phyloP scores from a whole-genome alignment of 1,284 basidiomycete genomes.

The Rhodotorula sp. region DNA sequence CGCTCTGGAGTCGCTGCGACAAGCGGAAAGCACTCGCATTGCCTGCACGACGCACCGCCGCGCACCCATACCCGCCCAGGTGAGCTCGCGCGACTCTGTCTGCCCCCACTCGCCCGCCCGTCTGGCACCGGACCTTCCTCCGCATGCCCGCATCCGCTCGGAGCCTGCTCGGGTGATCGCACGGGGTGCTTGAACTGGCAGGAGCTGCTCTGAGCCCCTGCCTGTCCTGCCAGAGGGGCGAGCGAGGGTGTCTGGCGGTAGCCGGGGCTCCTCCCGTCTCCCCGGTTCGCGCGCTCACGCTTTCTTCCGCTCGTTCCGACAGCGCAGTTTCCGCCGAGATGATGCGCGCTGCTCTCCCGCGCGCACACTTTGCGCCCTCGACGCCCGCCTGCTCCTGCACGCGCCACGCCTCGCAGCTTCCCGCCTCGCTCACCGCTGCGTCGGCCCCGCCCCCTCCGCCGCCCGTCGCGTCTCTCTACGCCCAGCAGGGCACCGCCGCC shows the following conservation, averaged over 20 bases:
- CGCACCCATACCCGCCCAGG: too few species aligned
- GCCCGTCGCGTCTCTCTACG: conserved; percentile 1
- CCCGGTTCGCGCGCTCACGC: neutral
- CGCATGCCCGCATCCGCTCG: too few species aligned
- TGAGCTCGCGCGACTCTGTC: too few species aligned
- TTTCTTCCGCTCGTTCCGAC: neutral
- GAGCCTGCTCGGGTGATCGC: too few species aligned
- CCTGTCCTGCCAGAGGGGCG: too few species aligned
- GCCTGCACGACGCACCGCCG: too few species aligned
- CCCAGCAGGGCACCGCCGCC: neutral
- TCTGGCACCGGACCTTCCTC: too few species aligned
- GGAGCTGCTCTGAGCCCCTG: too few species aligned
- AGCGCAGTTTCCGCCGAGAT: neutral
- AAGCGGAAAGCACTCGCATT: too few species aligned
- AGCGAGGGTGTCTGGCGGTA: neutral
- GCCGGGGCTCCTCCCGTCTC: neutral
- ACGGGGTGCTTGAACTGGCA: too few species aligned
- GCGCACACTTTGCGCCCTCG: neutral
- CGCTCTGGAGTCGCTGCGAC: too few species aligned
- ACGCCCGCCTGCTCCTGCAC: neutral
- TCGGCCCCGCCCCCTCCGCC: conserved; percentile 3
- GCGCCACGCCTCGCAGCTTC: conserved; percentile 19
- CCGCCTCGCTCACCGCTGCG: conserved; percentile 11
- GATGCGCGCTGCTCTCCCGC: conserved; percentile 13
- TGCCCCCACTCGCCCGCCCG: too few species aligned